Conservation (phyloP, 1,284 basidiomycete species). For the Athelia sp. region DNA sequence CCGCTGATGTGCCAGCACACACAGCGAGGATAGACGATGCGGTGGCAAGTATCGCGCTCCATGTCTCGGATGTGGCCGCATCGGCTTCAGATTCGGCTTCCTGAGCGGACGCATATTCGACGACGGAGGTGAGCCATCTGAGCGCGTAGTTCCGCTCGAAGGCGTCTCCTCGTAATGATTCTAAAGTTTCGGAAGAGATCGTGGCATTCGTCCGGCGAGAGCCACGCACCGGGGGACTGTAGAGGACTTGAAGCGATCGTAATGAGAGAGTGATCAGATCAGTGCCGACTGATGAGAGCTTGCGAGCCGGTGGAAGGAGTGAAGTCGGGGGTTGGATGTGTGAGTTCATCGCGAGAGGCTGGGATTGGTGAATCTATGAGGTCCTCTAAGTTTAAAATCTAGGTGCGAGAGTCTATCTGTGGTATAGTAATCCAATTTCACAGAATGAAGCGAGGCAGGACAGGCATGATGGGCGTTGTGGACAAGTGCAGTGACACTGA, state of each 20-base stretch:
- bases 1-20: conserved; percentile 39
- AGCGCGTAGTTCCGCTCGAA: conserved; percentile 69
- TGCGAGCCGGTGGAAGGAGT: background rate
- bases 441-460: too few species aligned
- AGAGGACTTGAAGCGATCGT: conserved; percentile 4
- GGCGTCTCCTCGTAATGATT: conserved; percentile 37
- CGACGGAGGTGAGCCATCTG: conserved; percentile 64
- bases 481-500: too few species aligned
- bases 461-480: too few species aligned
- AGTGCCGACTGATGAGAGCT: background rate
- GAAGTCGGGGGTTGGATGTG: background rate
- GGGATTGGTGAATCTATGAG: too few species aligned
- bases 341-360: too few species aligned
- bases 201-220: background rate
- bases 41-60: conserved; percentile 37
- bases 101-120: conserved; percentile 17
- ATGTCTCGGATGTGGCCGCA: conserved; percentile 3
- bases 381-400: too few species aligned
- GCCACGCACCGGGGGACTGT: conserved; percentile 6
- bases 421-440: too few species aligned
- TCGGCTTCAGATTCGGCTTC: too few species aligned
- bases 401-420: too few species aligned
- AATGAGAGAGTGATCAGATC: background rate
- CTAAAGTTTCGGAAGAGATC: conserved; percentile 7
- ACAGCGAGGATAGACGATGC: conserved; percentile 64